Percentiles rank a stretch among this genome's conserved stretches.
Conservation (phyloP, 768 basidiomycete genomes). For the Xerocomellus dryophilus region DNA sequence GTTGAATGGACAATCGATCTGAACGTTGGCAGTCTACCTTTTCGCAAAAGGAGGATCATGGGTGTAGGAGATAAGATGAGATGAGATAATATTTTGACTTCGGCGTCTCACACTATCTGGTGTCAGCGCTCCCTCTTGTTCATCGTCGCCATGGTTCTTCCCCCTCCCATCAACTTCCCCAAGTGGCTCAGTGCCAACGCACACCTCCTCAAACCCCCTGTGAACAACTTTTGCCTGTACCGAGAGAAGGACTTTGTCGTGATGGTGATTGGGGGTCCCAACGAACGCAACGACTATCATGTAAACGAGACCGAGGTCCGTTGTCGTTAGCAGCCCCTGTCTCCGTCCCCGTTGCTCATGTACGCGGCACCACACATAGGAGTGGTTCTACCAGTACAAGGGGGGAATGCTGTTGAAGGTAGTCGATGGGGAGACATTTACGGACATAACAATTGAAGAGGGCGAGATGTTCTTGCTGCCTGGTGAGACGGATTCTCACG, state of each 20-base stretch:
- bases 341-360: not conserved
- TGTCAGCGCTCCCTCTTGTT: too few relatives aligned
- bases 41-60: too few relatives aligned
- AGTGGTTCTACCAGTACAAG: conserved; percentile 98
- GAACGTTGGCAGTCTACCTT: not conserved
- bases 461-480: conserved; percentile 97
- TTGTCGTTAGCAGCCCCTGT: not conserved
- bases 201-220: conserved; percentile 82
- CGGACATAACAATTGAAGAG: conserved; percentile 86
- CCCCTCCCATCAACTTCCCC: conserved; percentile 82
- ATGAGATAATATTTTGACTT: not conserved
- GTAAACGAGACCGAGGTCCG: conserved; percentile 89
- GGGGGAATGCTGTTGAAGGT: conserved; percentile 89
- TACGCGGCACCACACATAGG: conserved; percentile 41
- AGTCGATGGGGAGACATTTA: conserved; percentile 75
- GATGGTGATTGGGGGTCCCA: conserved; percentile 97
- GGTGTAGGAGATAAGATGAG: not conserved
- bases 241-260: conserved; percentile 82
- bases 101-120: not conserved
- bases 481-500: conserved; percentile 44
- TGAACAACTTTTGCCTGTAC: conserved; percentile 88
- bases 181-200: conserved; percentile 84
- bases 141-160: conserved; percentile 56
- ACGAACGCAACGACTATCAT: conserved; percentile 92
- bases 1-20: too few relatives aligned